Evolutionary conservation across 495 filamentous ascomycete species (phyloP).

Genomic region (Penicillium cosmopolitanum): DNA sequence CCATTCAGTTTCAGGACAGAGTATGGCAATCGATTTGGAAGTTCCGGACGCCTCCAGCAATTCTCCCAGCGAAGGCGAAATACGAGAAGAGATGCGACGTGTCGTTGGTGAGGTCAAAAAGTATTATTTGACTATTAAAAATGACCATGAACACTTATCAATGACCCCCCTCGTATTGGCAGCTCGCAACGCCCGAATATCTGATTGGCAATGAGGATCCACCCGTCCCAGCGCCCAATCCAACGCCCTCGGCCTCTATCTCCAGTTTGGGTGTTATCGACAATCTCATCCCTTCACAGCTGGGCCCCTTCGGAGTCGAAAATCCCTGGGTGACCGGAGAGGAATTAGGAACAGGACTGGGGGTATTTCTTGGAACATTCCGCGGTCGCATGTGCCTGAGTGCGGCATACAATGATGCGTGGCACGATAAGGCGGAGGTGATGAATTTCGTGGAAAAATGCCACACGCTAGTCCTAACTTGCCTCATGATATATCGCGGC

Average conservation of each 20-base stretch:
- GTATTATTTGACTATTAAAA: constrained; percentile 29
- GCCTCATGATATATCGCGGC: neutral
- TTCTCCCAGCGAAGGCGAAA: neutral
- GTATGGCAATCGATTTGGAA: constrained; percentile 25
- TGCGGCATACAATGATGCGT: constrained; percentile 44
- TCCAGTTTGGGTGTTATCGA: constrained; percentile 37
- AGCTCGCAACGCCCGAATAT: constrained; percentile 24
- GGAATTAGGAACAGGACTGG: constrained; percentile 39
- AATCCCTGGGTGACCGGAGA: constrained; percentile 46
- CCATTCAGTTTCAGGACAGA: constrained; percentile 31
- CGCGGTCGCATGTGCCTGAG: constrained; percentile 34
- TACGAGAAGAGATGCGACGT: constrained; percentile 12
- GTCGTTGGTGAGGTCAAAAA: constrained; percentile 23
- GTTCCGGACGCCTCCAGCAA: constrained; percentile 11
- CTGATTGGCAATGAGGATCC: constrained; percentile 20
- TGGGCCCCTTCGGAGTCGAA: constrained; percentile 26
- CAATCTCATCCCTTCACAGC: constrained; percentile 20
- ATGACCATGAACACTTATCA: constrained; percentile 28
- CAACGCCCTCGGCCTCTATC: constrained; percentile 37
- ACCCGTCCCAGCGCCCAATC: constrained; percentile 29
- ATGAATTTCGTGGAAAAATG: constrained; percentile 20
- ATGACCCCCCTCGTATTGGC: constrained; percentile 34
- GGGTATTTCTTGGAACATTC: constrained; percentile 42
- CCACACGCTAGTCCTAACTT: neutral
- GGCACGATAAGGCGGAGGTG: constrained; percentile 30